Percentiles rank a stretch among this genome's conserved stretches.
phyloP scores from a whole-genome alignment of 768 basidiomycete genomes.

The Pleurotus tuoliensis region DNA sequence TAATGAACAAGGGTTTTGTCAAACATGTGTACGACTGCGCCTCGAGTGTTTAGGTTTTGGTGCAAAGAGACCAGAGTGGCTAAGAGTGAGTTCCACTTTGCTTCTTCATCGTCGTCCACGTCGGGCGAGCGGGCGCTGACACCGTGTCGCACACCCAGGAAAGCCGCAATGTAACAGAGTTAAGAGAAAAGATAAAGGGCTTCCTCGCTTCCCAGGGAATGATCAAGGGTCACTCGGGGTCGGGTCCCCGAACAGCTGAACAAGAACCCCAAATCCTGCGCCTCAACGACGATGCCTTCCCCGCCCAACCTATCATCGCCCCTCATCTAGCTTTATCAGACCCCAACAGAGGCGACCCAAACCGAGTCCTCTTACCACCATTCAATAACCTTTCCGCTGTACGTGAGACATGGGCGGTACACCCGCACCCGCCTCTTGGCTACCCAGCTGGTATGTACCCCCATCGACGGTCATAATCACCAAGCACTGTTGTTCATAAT shows the following conservation, averaged over 20 bases:
- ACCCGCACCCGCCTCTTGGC: not conserved
- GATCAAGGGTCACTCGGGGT: slow-evolving; percentile 85
- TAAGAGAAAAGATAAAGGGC: slow-evolving; percentile 75
- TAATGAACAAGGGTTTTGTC: slow-evolving; percentile 57
- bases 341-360: slow-evolving; percentile 1
- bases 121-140: not conserved
- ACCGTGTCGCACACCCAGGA: slow-evolving; percentile 40
- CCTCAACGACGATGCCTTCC: slow-evolving; percentile 40
- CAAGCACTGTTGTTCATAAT: not conserved
- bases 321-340: slow-evolving; percentile 10
- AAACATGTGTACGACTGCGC: slow-evolving; percentile 73
- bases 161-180: slow-evolving; percentile 58
- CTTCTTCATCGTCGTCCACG: slow-evolving; percentile 8
- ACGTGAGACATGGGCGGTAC: slow-evolving; percentile 13
- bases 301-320: slow-evolving; percentile 37
- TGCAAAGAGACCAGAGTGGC: slow-evolving; percentile 81
- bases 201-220: slow-evolving; percentile 81
- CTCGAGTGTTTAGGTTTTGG: slow-evolving; percentile 88
- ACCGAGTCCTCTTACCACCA: slow-evolving; percentile 11
- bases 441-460: slow-evolving; percentile 10
- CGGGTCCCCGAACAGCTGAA: slow-evolving; percentile 55
- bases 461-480: not conserved
- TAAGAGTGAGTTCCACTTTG: slow-evolving; percentile 51
- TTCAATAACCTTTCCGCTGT: slow-evolving; percentile 16
- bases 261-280: slow-evolving; percentile 54